Evolutionary conservation across 768 basidiomycete species (phyloP).

Genomic region (Mycena galericulata): DNA sequence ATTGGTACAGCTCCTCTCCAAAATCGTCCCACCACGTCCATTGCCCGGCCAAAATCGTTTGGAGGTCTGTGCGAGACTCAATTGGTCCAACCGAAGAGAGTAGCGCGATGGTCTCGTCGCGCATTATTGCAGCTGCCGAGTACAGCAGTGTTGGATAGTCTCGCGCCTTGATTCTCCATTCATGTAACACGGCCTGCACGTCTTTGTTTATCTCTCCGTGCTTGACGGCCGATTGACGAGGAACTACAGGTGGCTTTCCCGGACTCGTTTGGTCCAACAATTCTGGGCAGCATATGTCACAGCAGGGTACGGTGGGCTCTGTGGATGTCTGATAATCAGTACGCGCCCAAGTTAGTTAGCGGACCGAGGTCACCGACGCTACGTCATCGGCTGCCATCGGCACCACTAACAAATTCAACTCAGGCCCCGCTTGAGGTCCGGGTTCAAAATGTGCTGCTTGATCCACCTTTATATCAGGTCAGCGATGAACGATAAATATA

Average conservation of each 20-base stretch:
- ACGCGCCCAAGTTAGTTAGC: too few species aligned
- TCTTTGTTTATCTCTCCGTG: conserved; percentile 18
- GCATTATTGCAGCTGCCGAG: conserved; percentile 27
- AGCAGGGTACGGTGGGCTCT: neutral
- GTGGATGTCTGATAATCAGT: too few species aligned
- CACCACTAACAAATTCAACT: too few species aligned
- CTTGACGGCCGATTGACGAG: conserved; percentile 24
- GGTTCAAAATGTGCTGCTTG: too few species aligned
- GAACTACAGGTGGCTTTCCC: neutral
- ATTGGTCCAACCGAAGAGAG: conserved; percentile 37
- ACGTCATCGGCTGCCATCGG: too few species aligned
- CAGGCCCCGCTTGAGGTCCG: too few species aligned
- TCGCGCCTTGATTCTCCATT: conserved; percentile 32
- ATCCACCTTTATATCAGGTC: too few species aligned
- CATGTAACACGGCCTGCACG: conserved; percentile 9
- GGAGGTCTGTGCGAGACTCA: neutral
- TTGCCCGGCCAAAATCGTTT: conserved; percentile 27
- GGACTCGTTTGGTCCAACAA: neutral
- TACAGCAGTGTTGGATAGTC: conserved; percentile 31
- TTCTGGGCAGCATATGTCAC: conserved; percentile 2
- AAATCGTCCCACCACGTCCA: conserved; percentile 38
- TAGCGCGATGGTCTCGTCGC: conserved; percentile 23
- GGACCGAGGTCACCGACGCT: too few species aligned
- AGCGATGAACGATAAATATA: too few species aligned
- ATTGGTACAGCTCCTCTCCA: conserved; percentile 11